Conservation (phyloP, 73 alveolate genomes). For the Effrenium voratum region DNA sequence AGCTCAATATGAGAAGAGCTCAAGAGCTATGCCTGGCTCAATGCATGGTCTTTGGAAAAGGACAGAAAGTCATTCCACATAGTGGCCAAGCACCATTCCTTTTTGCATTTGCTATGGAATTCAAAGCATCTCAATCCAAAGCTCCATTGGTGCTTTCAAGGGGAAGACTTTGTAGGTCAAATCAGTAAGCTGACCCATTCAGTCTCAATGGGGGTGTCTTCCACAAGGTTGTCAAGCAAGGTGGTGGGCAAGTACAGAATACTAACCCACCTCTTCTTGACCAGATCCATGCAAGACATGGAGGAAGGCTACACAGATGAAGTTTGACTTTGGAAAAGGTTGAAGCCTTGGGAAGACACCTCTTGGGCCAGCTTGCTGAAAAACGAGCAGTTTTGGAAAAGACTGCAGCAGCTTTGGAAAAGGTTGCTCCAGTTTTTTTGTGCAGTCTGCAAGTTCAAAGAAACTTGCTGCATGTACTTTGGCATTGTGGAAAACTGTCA, state of each 20-base stretch:
- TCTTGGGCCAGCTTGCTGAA: too few relatives aligned
- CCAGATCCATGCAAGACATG: constrained; percentile 18
- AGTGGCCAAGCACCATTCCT: not conserved
- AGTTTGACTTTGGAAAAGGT: not conserved
- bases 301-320: not conserved
- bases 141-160: constrained; percentile 32
- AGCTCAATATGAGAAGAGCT: not conserved
- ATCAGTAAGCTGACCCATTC: not conserved
- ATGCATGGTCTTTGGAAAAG: constrained; percentile 1
- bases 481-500: not conserved
- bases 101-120: not conserved
- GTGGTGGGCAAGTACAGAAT: constrained; percentile 10
- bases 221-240: not conserved
- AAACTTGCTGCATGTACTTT: not conserved
- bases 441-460: not conserved
- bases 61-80: not conserved
- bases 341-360: not conserved
- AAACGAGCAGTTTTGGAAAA: not conserved
- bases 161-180: constrained; percentile 47
- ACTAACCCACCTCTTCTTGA: constrained; percentile 6
- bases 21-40: not conserved
- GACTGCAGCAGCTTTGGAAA: not conserved
- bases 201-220: not conserved
- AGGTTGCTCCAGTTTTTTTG: not conserved
- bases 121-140: not conserved